Evolutionary conservation across 2,329 filamentous ascomycete species (phyloP).

Genomic region (Xylariaceae sp.): DNA sequence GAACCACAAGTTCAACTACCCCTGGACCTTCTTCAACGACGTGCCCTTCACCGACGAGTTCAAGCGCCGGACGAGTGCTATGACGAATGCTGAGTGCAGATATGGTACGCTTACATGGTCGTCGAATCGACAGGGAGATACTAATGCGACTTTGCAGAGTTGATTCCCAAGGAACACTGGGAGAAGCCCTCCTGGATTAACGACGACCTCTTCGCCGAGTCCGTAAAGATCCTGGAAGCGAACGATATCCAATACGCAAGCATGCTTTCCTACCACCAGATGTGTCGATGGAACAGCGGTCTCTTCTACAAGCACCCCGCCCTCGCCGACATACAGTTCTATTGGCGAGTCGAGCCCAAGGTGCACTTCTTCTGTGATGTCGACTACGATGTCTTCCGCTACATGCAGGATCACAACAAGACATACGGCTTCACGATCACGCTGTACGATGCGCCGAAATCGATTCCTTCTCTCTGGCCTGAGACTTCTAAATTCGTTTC

Average conservation of each 20-base stretch:
- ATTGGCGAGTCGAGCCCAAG: slow-evolving; percentile 98
- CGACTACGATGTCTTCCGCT: slow-evolving; percentile 97
- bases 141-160: slow-evolving; percentile 50
- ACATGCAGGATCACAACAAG: slow-evolving; percentile 97
- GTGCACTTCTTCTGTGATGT: slow-evolving; percentile 99
- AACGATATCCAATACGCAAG: slow-evolving; percentile 85
- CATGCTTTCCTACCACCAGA: slow-evolving; percentile 90
- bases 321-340: slow-evolving; percentile 75
- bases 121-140: slow-evolving; percentile 1
- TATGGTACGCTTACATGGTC: slow-evolving; percentile 56
- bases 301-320: slow-evolving; percentile 97
- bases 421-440: slow-evolving; percentile 99
- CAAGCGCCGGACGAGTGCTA: slow-evolving; percentile 71
- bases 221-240: slow-evolving; percentile 73
- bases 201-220: slow-evolving; percentile 76
- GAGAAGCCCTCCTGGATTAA: slow-evolving; percentile 89
- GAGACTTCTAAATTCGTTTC: slow-evolving; percentile 87
- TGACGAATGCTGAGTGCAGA: slow-evolving; percentile 80
- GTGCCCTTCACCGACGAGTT: slow-evolving; percentile 90
- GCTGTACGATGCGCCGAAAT: slow-evolving; percentile 85
- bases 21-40: slow-evolving; percentile 99
- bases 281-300: slow-evolving; percentile 99
- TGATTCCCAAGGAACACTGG: slow-evolving; percentile 96
- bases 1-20: slow-evolving; percentile 99
- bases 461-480: slow-evolving; percentile 88